These are phyloP conservation scores for Diaporthe destruens DNA, from an alignment of 2,329 filamentous ascomycete species.

Conservation along the genomic window DNA sequence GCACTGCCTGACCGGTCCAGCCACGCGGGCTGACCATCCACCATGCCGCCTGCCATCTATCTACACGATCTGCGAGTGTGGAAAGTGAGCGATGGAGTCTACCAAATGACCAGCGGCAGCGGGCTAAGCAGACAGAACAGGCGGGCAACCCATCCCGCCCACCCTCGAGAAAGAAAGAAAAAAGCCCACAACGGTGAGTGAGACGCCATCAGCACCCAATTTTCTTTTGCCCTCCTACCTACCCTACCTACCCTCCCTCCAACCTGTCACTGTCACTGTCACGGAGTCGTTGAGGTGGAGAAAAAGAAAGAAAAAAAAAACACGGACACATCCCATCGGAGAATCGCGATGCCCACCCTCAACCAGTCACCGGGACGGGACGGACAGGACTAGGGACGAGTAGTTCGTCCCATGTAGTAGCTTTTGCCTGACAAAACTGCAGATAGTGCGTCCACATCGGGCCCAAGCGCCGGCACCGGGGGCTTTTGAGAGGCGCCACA, in stretches of 20 bases:
- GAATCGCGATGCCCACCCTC: slow-evolving; percentile 6
- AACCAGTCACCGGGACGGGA: background rate
- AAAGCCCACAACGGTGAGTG: background rate
- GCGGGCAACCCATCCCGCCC: background rate
- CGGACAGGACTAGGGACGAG: background rate
- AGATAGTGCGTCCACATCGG: background rate
- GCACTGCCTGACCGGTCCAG: slow-evolving; percentile 19
- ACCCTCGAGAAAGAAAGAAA: background rate
- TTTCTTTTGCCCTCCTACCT: background rate
- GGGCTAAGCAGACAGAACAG: too few species aligned
- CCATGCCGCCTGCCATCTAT: background rate
- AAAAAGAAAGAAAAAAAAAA: background rate
- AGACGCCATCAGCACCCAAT: slow-evolving; percentile 20
- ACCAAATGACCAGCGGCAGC: background rate
- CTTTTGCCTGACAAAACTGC: background rate
- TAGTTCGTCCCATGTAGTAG: slow-evolving; percentile 27
- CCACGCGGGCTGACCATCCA: slow-evolving; percentile 17
- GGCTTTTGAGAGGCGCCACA: background rate
- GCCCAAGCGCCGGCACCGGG: background rate
- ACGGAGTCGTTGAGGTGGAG: background rate
- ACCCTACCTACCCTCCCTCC: too few species aligned
- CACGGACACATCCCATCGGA: background rate
- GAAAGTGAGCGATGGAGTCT: background rate
- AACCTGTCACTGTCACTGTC: background rate
- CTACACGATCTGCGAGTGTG: background rate